Conservation (phyloP, 208 protist genomes). For the Trypanosoma cruzi region DNA sequence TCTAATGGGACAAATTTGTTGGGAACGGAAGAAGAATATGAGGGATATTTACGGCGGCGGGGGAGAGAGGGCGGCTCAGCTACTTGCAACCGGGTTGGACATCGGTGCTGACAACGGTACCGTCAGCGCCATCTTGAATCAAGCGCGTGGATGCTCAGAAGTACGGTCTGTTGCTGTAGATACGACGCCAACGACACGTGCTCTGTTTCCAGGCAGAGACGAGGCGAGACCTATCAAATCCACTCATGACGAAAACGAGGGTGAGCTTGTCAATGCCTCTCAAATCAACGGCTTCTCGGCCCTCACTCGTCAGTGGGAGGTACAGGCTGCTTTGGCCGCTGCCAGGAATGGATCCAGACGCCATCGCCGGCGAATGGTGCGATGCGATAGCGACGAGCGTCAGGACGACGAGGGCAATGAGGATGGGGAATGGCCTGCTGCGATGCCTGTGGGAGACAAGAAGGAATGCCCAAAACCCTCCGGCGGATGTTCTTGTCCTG, state of each 20-base stretch:
- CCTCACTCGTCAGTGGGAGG: conserved; percentile 6
- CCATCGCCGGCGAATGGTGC: neutral
- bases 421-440: neutral
- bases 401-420: conserved; percentile 4
- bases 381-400: neutral
- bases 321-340: neutral
- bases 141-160: neutral
- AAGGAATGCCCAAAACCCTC: neutral
- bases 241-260: neutral
- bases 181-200: neutral
- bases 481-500: neutral
- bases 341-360: neutral
- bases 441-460: neutral
- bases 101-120: neutral
- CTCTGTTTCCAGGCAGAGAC: neutral
- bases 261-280: neutral
- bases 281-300: conserved; percentile 10
- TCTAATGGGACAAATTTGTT: conserved; percentile 35
- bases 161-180: neutral
- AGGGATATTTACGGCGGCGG: conserved; percentile 31
- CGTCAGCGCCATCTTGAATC: too few relatives aligned
- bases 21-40: conserved; percentile 33
- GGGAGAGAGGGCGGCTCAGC: neutral
- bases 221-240: neutral
- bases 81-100: neutral